These are phyloP conservation scores for Aspergillus fumigatus DNA, from an alignment of 2,329 filamentous ascomycete species.

Conservation along the genomic window DNA sequence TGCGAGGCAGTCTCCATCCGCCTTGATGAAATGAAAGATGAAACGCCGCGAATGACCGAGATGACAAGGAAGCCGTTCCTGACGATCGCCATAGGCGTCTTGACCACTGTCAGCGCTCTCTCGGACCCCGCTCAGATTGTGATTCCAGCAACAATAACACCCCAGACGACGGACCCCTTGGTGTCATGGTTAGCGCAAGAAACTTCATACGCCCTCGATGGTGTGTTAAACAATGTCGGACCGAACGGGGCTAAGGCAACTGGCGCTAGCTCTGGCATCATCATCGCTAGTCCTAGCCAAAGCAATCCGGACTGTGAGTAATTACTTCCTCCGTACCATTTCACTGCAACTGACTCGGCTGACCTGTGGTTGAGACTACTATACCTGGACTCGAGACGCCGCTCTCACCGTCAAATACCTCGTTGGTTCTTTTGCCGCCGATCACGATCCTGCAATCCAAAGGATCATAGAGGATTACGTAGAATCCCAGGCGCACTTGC, in stretches of 20 bases:
- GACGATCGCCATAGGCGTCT: not conserved
- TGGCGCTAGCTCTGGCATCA: conserved; percentile 49
- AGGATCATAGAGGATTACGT: conserved; percentile 64
- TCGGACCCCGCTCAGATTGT: conserved; percentile 7
- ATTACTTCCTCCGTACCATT: not conserved
- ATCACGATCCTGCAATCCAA: conserved; percentile 58
- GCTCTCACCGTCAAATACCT: conserved; percentile 66
- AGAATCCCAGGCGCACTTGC: conserved; percentile 60
- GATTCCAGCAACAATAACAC: not conserved
- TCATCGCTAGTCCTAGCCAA: conserved; percentile 56
- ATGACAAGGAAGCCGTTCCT: not conserved
- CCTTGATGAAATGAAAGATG: not conserved
- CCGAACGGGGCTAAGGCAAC: conserved; percentile 45
- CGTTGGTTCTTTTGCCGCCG: conserved; percentile 58
- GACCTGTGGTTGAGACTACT: conserved; percentile 55
- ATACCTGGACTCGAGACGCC: conserved; percentile 75
- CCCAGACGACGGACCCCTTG: conserved; percentile 8
- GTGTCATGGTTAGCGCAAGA: conserved; percentile 42
- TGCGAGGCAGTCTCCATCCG: not conserved
- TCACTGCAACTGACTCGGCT: not conserved
- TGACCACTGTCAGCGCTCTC: not conserved
- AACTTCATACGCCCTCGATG: conserved; percentile 48
- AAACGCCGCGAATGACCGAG: not conserved
- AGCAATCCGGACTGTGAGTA: conserved; percentile 50
- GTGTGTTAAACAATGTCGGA: conserved; percentile 54